These are phyloP conservation scores for Tricholoma bakamatsutake DNA, from an alignment of 768 basidiomycete species.

Conservation along the genomic window DNA sequence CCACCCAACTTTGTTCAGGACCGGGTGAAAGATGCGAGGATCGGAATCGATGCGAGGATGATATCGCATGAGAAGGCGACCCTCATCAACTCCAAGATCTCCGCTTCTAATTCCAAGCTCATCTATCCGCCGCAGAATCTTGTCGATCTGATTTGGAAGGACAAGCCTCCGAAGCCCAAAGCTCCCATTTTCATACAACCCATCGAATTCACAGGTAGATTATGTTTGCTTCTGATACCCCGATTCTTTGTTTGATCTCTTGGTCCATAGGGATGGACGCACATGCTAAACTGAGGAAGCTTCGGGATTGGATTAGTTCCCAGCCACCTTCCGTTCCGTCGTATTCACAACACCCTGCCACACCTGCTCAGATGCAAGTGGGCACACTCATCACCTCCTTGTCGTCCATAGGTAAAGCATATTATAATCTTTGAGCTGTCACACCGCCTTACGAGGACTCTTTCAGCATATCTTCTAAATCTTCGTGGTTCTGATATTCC, in stretches of 20 bases:
- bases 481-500: slow-evolving; percentile 87
- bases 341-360: slow-evolving; percentile 58
- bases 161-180: slow-evolving; percentile 64
- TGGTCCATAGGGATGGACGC: slow-evolving; percentile 47
- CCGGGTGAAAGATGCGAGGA: slow-evolving; percentile 41
- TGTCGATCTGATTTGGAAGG: slow-evolving; percentile 76
- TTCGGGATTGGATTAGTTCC: slow-evolving; percentile 64
- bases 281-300: slow-evolving; percentile 56
- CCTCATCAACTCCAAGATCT: slow-evolving; percentile 51
- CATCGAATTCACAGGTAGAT: slow-evolving; percentile 60
- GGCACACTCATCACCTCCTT: slow-evolving; percentile 67
- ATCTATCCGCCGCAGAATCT: slow-evolving; percentile 81
- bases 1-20: slow-evolving; percentile 13
- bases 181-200: slow-evolving; percentile 63
- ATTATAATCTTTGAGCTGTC: not conserved
- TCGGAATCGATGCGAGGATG: slow-evolving; percentile 86
- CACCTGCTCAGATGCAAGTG: slow-evolving; percentile 55
- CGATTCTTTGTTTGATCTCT: not conserved
- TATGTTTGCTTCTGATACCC: not conserved
- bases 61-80: slow-evolving; percentile 68
- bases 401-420: slow-evolving; percentile 57
- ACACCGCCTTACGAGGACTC: not conserved
- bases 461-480: slow-evolving; percentile 78
- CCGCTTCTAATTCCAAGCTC: slow-evolving; percentile 53
- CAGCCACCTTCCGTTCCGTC: slow-evolving; percentile 56